phyloP scores from a whole-genome alignment of 2,329 filamentous ascomycete genomes.

The Aspergillus arachidicola region DNA sequence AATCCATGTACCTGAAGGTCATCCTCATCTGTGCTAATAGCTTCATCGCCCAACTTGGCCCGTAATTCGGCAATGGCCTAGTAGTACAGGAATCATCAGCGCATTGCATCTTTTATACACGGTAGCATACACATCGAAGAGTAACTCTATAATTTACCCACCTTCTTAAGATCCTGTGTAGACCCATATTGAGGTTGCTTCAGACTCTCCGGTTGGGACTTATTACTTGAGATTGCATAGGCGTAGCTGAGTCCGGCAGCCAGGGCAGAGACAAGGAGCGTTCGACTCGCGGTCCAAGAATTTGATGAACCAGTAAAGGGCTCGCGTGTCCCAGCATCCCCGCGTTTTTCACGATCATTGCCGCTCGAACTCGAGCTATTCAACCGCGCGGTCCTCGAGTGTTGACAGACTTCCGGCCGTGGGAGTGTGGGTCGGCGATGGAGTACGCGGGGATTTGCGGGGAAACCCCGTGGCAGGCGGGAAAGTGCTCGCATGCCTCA shows the following conservation, averaged over 20 bases:
- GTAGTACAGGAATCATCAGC: conserved; percentile 8
- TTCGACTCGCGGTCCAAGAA: conserved; percentile 52
- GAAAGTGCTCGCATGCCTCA: conserved; percentile 26
- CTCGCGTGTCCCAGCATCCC: conserved; percentile 17
- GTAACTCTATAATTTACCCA: conserved; percentile 12
- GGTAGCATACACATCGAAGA: neutral
- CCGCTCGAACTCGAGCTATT: conserved; percentile 20
- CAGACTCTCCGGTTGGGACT: conserved; percentile 19
- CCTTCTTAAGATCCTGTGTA: conserved; percentile 43
- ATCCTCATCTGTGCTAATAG: conserved; percentile 65
- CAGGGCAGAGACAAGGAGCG: conserved; percentile 52
- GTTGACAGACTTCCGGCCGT: conserved; percentile 8
- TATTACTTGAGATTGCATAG: conserved; percentile 47
- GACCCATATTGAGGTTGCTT: conserved; percentile 42
- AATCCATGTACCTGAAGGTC: conserved; percentile 66
- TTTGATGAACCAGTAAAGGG: conserved; percentile 18
- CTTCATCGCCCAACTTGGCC: conserved; percentile 56
- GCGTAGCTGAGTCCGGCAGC: conserved; percentile 57
- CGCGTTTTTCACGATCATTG: conserved; percentile 10
- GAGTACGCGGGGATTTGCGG: conserved; percentile 30
- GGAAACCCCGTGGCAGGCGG: conserved; percentile 26
- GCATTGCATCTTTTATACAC: neutral
- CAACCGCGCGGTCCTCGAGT: conserved; percentile 17
- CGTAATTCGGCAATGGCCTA: conserved; percentile 61
- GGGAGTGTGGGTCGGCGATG: conserved; percentile 25